Evolutionary conservation across 208 protist species (phyloP), one percentile per base, ranked within the genome.

Genomic region (Leishmania martiniquensis): DNA sequence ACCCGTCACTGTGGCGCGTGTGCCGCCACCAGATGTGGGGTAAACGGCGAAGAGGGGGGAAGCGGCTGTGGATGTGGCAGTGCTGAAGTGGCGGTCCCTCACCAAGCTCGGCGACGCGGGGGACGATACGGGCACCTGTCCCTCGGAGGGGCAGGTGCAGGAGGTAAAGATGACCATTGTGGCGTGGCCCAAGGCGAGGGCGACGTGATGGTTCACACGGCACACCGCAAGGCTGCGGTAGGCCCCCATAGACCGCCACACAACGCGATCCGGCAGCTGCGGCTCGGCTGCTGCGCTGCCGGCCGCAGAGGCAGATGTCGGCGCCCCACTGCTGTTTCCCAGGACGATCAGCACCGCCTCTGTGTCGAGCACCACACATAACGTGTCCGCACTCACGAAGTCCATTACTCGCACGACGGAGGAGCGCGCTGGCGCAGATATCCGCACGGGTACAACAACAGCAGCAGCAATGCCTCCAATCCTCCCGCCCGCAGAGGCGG

Each of bases 161-260:
- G 87, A 78, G 3, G 91, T 84, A 51, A 95, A 96, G 49, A 95
- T 88, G 12, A 90, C 88, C 25, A 95, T 81, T 4, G 78, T 85
- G 22, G 88, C 87, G 59, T 87, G 83, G 5, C 83, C 82, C 17
- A 89, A 59, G 0, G 87, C 76, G 59, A 96, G 86, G 47, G 93
- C 90, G 57, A 95, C 79, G 74, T 93, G 89, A 55, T 86, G 82
- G 39, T 89, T 92, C 55, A 86, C 80, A 32, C 81, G 89, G 71
- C 89, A 95, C 25, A 95, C 91, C 10, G 91, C 79, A n/a, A 95
- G 73, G 73, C 51, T 77, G 42, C 81, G 83, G 80, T 96, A 96
- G 44, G 80, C 86, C 3, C 88, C 89, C 62, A 90, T 86, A 17
- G 75, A 85, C 42, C 89, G 87, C 93, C 93, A 96, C 66, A 91